Evolutionary conservation across 257 asterid genomes (phyloP).

Genomic region (Forsythia viridissima): DNA sequence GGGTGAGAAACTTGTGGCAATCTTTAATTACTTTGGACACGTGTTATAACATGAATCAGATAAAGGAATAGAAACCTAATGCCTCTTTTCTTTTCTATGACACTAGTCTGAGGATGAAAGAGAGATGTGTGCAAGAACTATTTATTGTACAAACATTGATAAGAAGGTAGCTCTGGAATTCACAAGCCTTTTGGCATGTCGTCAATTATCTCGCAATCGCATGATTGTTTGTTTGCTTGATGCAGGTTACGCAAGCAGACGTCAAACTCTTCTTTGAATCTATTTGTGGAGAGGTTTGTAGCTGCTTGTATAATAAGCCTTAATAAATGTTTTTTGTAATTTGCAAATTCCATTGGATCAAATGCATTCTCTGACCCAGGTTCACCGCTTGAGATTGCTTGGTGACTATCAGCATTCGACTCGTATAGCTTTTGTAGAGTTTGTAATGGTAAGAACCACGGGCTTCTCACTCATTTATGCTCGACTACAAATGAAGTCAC

Average conservation of each 20-base stretch:
- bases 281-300: slow-evolving; percentile 72
- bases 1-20: slow-evolving; percentile 38
- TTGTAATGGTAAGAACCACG: slow-evolving; percentile 71
- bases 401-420: slow-evolving; percentile 95
- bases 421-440: slow-evolving; percentile 95
- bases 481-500: neutral
- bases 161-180: slow-evolving; percentile 51
- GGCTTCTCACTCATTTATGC: slow-evolving; percentile 16
- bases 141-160: slow-evolving; percentile 76
- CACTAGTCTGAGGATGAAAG: slow-evolving; percentile 82
- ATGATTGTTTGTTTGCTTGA: slow-evolving; percentile 19
- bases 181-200: neutral
- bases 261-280: slow-evolving; percentile 73
- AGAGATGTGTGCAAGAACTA: slow-evolving; percentile 88
- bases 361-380: slow-evolving; percentile 60
- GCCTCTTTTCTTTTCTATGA: slow-evolving; percentile 11
- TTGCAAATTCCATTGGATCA: slow-evolving; percentile 20
- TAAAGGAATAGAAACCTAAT: slow-evolving; percentile 19
- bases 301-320: slow-evolving; percentile 25
- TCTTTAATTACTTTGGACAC: neutral
- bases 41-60: neutral
- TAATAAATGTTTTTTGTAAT: slow-evolving; percentile 7
- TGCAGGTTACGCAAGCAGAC: slow-evolving; percentile 75
- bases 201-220: neutral
- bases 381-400: slow-evolving; percentile 90